A percentile compares a stretch with the other conserved stretches of the same genome.
Conservation (phyloP, 1,139 yeast genomes). For the Hansenula sp. region DNA sequence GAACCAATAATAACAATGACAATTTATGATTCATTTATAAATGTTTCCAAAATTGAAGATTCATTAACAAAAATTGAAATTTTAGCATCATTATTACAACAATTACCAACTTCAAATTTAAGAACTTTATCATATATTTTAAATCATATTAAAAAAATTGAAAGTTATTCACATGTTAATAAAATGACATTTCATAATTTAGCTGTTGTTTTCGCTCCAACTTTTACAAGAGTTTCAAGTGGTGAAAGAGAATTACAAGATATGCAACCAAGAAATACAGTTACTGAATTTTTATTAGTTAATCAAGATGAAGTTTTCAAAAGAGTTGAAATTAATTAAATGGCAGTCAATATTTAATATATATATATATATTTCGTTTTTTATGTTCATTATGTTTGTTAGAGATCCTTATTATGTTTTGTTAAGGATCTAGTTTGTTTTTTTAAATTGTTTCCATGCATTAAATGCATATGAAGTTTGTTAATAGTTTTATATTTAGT, state of each 20-base stretch:
- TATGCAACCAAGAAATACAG: constrained; percentile 77
- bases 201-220: constrained; percentile 95
- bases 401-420: too few species aligned
- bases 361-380: background rate
- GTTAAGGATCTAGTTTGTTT: too few species aligned
- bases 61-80: constrained; percentile 30
- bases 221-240: constrained; percentile 73
- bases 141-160: constrained; percentile 60
- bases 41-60: constrained; percentile 34
- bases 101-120: constrained; percentile 67
- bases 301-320: constrained; percentile 42
- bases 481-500: too few species aligned
- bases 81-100: constrained; percentile 31
- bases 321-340: constrained; percentile 1
- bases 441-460: too few species aligned
- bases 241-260: constrained; percentile 86
- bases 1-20: constrained; percentile 78
- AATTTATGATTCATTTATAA: constrained; percentile 63
- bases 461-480: too few species aligned
- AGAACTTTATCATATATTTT: constrained; percentile 52
- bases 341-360: background rate
- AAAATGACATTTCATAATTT: constrained; percentile 81
- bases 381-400: too few species aligned
- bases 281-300: constrained; percentile 71
- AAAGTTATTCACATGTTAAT: constrained; percentile 43